Percentiles rank a stretch among this genome's conserved stretches.
Evolutionary conservation across 768 basidiomycete genomes (phyloP).

Genomic region (Tubosaeta sp.): DNA sequence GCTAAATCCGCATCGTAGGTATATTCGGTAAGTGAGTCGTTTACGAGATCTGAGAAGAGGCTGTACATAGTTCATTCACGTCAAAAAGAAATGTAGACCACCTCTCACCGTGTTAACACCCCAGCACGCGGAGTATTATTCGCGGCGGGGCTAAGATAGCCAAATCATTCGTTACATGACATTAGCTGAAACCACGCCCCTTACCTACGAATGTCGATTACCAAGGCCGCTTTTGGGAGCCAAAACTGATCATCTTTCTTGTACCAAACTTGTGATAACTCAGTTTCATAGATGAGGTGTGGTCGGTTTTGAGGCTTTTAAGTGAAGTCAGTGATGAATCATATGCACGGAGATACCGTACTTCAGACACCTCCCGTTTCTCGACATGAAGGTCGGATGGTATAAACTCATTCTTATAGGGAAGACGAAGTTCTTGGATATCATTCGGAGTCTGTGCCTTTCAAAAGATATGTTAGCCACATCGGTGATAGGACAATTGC

Average conservation of each 20-base stretch:
- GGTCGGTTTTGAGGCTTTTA: conserved; percentile 71
- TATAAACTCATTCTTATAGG: conserved; percentile 86
- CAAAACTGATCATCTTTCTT: conserved; percentile 98
- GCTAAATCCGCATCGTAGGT: conserved; percentile 92
- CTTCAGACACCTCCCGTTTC: conserved; percentile 63
- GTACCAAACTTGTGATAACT: conserved; percentile 79
- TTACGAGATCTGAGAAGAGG: conserved; percentile 79
- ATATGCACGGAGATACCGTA: conserved; percentile 25
- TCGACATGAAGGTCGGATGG: conserved; percentile 83
- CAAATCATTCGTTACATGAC: background rate
- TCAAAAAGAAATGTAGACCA: background rate
- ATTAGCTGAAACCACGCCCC: conserved; percentile 5
- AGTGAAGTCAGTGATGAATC: background rate
- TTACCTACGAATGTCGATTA: conserved; percentile 74
- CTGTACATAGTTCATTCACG: conserved; percentile 32
- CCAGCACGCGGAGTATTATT: conserved; percentile 62
- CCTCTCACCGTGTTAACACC: conserved; percentile 64
- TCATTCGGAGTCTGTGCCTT: conserved; percentile 65
- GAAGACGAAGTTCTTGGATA: conserved; percentile 69
- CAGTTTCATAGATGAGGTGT: conserved; percentile 66
- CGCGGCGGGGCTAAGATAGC: conserved; percentile 45
- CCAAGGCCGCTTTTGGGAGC: conserved; percentile 82
- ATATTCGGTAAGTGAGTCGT: conserved; percentile 86
- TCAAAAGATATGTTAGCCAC: conserved; percentile 2
- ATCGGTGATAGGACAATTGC: background rate